phyloP scores from a whole-genome alignment of 768 basidiomycete species.

The Collybia sordida region DNA sequence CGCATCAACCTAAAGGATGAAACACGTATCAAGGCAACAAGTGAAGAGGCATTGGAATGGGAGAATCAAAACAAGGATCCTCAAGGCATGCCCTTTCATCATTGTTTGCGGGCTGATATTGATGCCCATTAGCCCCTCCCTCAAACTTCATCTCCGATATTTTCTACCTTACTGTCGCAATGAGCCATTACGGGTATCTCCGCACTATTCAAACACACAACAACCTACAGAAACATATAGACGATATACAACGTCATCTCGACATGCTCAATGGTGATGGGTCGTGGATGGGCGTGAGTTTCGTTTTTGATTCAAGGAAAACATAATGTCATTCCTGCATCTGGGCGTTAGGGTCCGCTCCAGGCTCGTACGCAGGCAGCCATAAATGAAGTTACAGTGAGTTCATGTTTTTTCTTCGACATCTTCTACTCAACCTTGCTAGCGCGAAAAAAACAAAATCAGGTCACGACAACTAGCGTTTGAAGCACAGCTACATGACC shows the following conservation, averaged over 20 bases:
- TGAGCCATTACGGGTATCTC: conserved; percentile 87
- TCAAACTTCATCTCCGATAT: conserved; percentile 96
- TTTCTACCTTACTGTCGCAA: conserved; percentile 86
- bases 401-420: background rate
- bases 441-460: conserved; percentile 71
- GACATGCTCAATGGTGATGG: conserved; percentile 75
- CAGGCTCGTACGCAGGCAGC: conserved; percentile 78
- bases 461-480: conserved; percentile 76
- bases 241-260: conserved; percentile 75
- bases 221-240: conserved; percentile 70
- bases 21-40: conserved; percentile 91
- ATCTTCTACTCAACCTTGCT: background rate
- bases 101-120: background rate
- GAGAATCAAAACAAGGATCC: conserved; percentile 46
- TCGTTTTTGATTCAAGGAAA: conserved; percentile 20
- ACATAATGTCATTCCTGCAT: no score
- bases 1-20: conserved; percentile 83
- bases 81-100: conserved; percentile 34
- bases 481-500: conserved; percentile 84
- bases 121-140: conserved; percentile 42
- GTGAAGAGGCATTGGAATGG: conserved; percentile 82
- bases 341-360: conserved; percentile 51
- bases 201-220: conserved; percentile 78
- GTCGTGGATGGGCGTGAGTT: conserved; percentile 79
- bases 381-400: conserved; percentile 75